Evolutionary conservation across 139 green algal species (phyloP), one percentile per base, ranked within the genome.

Genomic region (Chlorella vulgaris): DNA sequence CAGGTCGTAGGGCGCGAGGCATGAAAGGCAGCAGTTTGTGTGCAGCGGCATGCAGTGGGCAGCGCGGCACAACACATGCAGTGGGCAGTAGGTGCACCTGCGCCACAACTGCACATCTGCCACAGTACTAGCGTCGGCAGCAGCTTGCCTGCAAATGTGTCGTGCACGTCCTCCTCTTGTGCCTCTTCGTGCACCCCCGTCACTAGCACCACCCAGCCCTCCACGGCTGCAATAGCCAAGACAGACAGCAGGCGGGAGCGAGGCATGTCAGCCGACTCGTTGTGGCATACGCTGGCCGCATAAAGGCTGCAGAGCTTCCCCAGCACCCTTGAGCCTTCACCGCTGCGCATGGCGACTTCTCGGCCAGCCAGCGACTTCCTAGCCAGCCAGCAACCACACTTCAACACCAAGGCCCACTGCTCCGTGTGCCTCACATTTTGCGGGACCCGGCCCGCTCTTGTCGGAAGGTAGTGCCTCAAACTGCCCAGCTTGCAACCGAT

Each of bases 181-280:
- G 96, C 93, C 89, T 99, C 96, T 74, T 99, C 96, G 79, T 99
- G 93, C 33, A 99, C 87, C 33, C 89, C 89, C 0, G 94, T 97
- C 8, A 98, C 90, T 33, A 99, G 91, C 26, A 99, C 68, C 21
- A 99, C 93, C 95, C 95, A 99, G 66, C 96, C 96, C 80, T 99
- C 96, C 61, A 98, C 92, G 43, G 93, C 88, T 93, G 86, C 79
- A 86, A 10, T 24, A 65, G 35, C 53, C 2, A 22, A 29, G 35
- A 18, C 70, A 65, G 47, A 24, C 47, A 65, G n/a, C 24, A 73
- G 66, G 28, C 26, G 28, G 2, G 29, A 68, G 26, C 13, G 35
- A 58, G 15, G 15, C 47, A 58, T 10, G 15, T 10, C 13, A 15
- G 47, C 10, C 15, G 47, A 58, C 47, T 15, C 15, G 47, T 15